phyloP scores from a whole-genome alignment of 352 stramenopile genomes.

The Globisporangium solare region DNA sequence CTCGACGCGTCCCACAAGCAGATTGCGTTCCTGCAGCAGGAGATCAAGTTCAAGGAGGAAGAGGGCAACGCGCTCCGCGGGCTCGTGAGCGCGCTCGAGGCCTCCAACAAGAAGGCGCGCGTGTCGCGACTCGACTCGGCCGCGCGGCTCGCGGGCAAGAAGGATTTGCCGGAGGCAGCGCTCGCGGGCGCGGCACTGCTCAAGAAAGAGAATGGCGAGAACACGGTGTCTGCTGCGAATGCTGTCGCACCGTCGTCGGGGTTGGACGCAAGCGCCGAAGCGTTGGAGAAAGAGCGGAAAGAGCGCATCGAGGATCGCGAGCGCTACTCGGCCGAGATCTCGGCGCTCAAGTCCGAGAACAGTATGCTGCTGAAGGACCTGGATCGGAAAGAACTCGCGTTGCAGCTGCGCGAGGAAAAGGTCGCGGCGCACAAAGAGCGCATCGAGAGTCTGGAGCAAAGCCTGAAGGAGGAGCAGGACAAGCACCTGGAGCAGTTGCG shows the following conservation, averaged over 20 bases:
- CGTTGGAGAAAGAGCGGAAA: conserved; percentile 36
- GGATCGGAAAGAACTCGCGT: conserved; percentile 56
- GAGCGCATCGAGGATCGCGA: conserved; percentile 42
- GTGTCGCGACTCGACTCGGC: conserved; percentile 55
- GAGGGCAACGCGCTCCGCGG: conserved; percentile 67
- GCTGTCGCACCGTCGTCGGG: background rate
- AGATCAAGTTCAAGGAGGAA: conserved; percentile 85
- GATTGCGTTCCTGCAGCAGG: conserved; percentile 77
- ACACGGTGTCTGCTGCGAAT: conserved; percentile 1
- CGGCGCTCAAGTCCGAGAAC: conserved; percentile 65
- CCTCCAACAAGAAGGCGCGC: conserved; percentile 79
- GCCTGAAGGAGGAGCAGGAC: conserved; percentile 60
- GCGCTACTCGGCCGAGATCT: conserved; percentile 40
- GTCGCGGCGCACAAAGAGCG: conserved; percentile 55
- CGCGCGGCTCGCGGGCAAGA: conserved; percentile 22
- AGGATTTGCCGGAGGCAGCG: conserved; percentile 20
- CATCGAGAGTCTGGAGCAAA: conserved; percentile 50
- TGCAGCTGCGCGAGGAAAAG: conserved; percentile 67
- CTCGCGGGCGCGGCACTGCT: conserved; percentile 25
- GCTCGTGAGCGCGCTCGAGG: conserved; percentile 70
- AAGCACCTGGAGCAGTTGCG: conserved; percentile 53
- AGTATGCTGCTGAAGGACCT: conserved; percentile 69
- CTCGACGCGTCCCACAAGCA: conserved; percentile 81
- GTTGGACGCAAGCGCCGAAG: conserved; percentile 16
- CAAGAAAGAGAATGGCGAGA: conserved; percentile 27